phyloP scores from a whole-genome alignment of 1,284 basidiomycete genomes.

The Microstroma glucosiphilum region DNA sequence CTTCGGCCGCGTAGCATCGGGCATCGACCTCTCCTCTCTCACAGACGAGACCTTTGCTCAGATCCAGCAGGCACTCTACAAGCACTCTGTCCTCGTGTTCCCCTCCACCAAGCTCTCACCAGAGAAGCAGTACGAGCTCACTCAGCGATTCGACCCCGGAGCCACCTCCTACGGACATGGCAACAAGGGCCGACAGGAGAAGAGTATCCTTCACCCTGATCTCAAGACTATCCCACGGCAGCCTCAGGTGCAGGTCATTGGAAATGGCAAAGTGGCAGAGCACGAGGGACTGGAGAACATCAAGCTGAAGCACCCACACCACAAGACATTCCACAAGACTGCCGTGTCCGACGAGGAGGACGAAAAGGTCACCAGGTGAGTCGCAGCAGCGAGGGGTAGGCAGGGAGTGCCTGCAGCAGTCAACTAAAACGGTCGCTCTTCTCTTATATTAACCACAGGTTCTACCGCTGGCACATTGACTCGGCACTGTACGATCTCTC shows the following conservation, averaged over 20 bases:
- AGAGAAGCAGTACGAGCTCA: conserved; percentile 35
- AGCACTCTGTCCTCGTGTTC: conserved; percentile 46
- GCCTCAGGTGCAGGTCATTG: conserved; percentile 51
- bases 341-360: conserved; percentile 71
- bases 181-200: conserved; percentile 24
- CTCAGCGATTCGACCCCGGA: conserved; percentile 29
- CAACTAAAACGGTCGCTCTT: too few species aligned
- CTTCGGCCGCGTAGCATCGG: conserved; percentile 15
- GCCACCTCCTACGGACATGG: conserved; percentile 37
- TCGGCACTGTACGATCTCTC: conserved; percentile 80
- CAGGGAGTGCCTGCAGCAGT: too few species aligned
- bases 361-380: conserved; percentile 70
- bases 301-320: conserved; percentile 66
- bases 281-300: conserved; percentile 22
- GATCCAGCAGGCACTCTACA: conserved; percentile 41
- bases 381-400: not conserved
- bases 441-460: too few species aligned
- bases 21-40: conserved; percentile 10
- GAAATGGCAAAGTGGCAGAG: conserved; percentile 33
- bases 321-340: conserved; percentile 82
- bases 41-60: conserved; percentile 2
- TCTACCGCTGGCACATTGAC: conserved; percentile 77
- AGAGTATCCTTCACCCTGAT: conserved; percentile 49
- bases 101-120: conserved; percentile 33
- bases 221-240: conserved; percentile 47